phyloP scores from a whole-genome alignment of 83 land plant genomes.

The Picea engelmannii region DNA sequence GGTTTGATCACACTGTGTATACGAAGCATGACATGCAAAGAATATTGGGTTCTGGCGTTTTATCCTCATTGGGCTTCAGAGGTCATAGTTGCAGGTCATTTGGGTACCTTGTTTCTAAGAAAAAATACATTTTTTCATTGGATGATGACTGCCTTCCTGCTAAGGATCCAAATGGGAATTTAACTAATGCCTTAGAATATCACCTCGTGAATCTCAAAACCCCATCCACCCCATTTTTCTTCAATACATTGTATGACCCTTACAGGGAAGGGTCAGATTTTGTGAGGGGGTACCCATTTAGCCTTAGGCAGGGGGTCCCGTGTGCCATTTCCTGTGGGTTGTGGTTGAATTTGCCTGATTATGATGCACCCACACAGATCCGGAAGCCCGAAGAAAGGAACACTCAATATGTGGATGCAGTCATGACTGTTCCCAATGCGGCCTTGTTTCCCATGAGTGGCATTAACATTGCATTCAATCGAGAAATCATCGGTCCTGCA shows the following conservation, averaged over 20 bases:
- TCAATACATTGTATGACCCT: constrained; percentile 93
- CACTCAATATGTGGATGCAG: constrained; percentile 71
- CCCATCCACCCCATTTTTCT: constrained; percentile 85
- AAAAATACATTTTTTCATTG: constrained; percentile 65
- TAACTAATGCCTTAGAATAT: constrained; percentile 57
- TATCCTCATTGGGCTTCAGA: constrained; percentile 36
- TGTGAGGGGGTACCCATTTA: constrained; percentile 96
- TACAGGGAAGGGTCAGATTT: constrained; percentile 77
- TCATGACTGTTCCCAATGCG: constrained; percentile 72
- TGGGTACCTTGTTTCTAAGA: constrained; percentile 74
- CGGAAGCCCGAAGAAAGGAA: constrained; percentile 60
- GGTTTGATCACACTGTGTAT: constrained; percentile 58
- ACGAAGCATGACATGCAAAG: constrained; percentile 45
- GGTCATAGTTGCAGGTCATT: constrained; percentile 65
- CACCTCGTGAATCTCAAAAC: constrained; percentile 68
- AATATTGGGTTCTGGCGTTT: constrained; percentile 34
- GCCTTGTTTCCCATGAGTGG: constrained; percentile 77
- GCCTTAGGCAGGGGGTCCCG: constrained; percentile 70
- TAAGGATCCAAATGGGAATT: constrained; percentile 52
- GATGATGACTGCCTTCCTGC: constrained; percentile 81
- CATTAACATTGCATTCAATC: constrained; percentile 72
- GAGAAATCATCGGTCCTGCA: constrained; percentile 68
- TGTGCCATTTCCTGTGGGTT: constrained; percentile 82
- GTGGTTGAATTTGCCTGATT: constrained; percentile 75
- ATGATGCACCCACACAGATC: constrained; percentile 74